Evolutionary conservation across 768 basidiomycete genomes (phyloP).

Genomic region (Rhodotorula kratochvilovae): DNA sequence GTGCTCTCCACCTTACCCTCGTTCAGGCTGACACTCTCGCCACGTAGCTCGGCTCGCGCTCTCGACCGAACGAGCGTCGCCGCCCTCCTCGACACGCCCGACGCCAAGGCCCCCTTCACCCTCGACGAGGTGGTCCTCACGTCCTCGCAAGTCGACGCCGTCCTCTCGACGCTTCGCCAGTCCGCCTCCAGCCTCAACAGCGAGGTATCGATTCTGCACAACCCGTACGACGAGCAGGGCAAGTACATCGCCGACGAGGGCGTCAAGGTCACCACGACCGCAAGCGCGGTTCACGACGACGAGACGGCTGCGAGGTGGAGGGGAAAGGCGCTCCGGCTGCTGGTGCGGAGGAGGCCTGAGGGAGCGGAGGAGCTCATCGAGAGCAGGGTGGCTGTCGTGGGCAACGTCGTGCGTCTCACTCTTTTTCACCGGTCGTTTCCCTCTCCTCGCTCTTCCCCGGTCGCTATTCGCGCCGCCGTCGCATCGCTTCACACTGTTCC

Average conservation of each 20-base stretch:
- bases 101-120: constrained; percentile 5
- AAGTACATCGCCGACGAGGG: not conserved
- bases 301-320: constrained; percentile 20
- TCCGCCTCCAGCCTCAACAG: constrained; percentile 40
- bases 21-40: not conserved
- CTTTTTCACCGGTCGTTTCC: no score
- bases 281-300: constrained; percentile 24
- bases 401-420: constrained; percentile 69
- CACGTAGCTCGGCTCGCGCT: constrained; percentile 44
- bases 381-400: constrained; percentile 90
- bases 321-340: constrained; percentile 16
- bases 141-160: constrained; percentile 22
- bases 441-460: no score
- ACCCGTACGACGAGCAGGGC: constrained; percentile 23
- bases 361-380: constrained; percentile 53
- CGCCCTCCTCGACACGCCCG: constrained; percentile 40
- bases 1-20: not conserved
- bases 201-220: constrained; percentile 45
- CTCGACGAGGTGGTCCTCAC: constrained; percentile 36
- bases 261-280: constrained; percentile 16
- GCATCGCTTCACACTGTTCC: no score
- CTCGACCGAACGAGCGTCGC: constrained; percentile 25
- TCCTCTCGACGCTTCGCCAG: constrained; percentile 41
- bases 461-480: no score
- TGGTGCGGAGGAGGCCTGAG: constrained; percentile 25